phyloP scores from a whole-genome alignment of 176 grass and related monocot genomes.

The Bolboschoenus planiculmis region DNA sequence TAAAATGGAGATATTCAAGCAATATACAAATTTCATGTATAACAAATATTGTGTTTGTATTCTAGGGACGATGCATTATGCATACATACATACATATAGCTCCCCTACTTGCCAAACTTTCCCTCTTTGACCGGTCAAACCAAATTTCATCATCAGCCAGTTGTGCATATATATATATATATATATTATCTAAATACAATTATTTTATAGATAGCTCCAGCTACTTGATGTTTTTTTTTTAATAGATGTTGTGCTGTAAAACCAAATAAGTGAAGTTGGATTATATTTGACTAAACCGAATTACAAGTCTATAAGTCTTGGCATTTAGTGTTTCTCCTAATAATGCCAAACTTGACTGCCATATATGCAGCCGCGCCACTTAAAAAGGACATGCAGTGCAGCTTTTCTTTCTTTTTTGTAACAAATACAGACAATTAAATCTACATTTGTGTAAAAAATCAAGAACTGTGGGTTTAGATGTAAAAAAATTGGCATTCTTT shows the following conservation, averaged over 20 bases:
- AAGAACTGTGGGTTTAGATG: no score
- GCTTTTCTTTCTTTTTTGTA: no score
- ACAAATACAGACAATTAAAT: no score
- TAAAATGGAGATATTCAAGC: no score
- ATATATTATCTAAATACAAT: not conserved
- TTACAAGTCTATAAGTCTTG: constrained; percentile 3
- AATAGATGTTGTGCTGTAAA: not conserved
- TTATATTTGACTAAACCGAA: not conserved
- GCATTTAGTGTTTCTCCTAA: constrained; percentile 16
- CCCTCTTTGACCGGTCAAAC: constrained; percentile 15
- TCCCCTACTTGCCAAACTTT: not conserved
- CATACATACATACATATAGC: not conserved
- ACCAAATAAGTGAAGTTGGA: not conserved
- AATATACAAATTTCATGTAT: no score
- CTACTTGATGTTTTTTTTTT: not conserved
- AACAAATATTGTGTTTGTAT: no score
- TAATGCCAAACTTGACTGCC: constrained; percentile 19
- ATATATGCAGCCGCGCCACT: not conserved
- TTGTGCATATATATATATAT: not conserved
- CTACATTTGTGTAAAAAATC: no score
- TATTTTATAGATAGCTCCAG: not conserved
- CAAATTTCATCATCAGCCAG: not conserved
- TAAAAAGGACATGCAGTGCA: not conserved
- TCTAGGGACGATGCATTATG: not conserved
- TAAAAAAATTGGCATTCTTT: no score